These are phyloP conservation scores for Lichtheimia corymbifera DNA, from an alignment of 371 early-diverging fungal species.

Conservation along the genomic window DNA sequence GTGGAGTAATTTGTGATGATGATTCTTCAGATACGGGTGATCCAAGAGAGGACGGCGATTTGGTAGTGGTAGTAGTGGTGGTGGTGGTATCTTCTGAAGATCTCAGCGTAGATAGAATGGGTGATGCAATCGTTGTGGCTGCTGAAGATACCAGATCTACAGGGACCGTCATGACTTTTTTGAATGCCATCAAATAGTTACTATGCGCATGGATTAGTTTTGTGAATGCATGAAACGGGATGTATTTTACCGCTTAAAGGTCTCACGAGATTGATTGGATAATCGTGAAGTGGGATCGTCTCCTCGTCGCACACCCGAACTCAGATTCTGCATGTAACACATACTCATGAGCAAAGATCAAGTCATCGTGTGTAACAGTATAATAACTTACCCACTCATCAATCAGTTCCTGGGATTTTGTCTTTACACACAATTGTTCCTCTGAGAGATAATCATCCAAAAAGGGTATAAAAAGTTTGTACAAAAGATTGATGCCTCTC, in stretches of 20 bases:
- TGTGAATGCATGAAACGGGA: background rate
- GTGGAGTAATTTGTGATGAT: conserved; percentile 12
- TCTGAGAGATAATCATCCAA: conserved; percentile 70
- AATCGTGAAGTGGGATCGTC: conserved; percentile 8
- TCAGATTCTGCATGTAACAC: conserved; percentile 5
- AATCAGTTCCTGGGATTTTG: conserved; percentile 35
- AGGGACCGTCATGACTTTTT: conserved; percentile 48
- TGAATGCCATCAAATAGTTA: conserved; percentile 54
- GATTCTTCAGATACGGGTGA: background rate
- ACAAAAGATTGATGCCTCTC: conserved; percentile 54
- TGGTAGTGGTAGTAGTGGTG: background rate
- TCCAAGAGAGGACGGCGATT: conserved; percentile 4
- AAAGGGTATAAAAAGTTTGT: conserved; percentile 71
- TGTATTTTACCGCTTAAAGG: conserved; percentile 24
- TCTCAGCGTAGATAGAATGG: conserved; percentile 2
- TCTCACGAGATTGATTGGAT: conserved; percentile 23
- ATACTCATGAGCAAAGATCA: background rate
- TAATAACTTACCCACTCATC: conserved; percentile 44
- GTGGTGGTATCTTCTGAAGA: background rate
- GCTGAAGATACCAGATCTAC: conserved; percentile 52
- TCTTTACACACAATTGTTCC: conserved; percentile 40
- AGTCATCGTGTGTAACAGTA: background rate
- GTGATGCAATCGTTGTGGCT: conserved; percentile 38
- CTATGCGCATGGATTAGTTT: conserved; percentile 23
- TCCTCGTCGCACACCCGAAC: conserved; percentile 15